Conservation (phyloP, 805 yeast species). For the Pichia nanzhaoensis region DNA sequence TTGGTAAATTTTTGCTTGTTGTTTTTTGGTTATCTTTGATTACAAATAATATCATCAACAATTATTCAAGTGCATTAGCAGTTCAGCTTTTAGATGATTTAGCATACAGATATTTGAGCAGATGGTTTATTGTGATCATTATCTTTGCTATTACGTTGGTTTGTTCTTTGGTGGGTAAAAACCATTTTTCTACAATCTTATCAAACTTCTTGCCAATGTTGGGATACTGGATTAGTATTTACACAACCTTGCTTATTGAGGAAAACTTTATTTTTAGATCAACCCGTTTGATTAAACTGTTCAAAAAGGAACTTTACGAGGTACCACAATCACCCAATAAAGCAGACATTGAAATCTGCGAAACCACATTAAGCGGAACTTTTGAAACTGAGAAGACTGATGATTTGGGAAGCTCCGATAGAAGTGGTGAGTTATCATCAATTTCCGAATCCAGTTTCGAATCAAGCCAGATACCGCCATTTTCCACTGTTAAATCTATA, state of each 20-base stretch:
- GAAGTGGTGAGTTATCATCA: not conserved
- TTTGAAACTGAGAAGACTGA: not conserved
- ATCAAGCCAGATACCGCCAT: slow-evolving; percentile 12
- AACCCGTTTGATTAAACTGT: slow-evolving; percentile 35
- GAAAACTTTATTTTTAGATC: slow-evolving; percentile 68
- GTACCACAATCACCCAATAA: slow-evolving; percentile 3
- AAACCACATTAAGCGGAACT: not conserved
- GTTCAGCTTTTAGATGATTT: slow-evolving; percentile 53
- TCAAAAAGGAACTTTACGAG: slow-evolving; percentile 34
- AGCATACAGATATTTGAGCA: slow-evolving; percentile 55
- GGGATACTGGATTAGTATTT: slow-evolving; percentile 86
- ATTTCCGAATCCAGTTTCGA: not conserved
- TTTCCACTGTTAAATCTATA: slow-evolving; percentile 13
- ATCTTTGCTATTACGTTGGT: slow-evolving; percentile 59
- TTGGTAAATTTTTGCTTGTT: slow-evolving; percentile 69
- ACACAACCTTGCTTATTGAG: slow-evolving; percentile 60
- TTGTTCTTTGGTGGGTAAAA: slow-evolving; percentile 68
- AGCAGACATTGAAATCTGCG: not conserved
- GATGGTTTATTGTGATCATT: slow-evolving; percentile 68
- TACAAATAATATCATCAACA: slow-evolving; percentile 75
- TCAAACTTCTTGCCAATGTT: slow-evolving; percentile 86
- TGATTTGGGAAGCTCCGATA: not conserved
- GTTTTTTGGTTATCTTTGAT: slow-evolving; percentile 67
- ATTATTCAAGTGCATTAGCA: slow-evolving; percentile 77
- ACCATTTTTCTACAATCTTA: slow-evolving; percentile 64